These are phyloP conservation scores for Globisporangium orthogonon DNA, from an alignment of 352 stramenopile genomes.

Conservation along the genomic window DNA sequence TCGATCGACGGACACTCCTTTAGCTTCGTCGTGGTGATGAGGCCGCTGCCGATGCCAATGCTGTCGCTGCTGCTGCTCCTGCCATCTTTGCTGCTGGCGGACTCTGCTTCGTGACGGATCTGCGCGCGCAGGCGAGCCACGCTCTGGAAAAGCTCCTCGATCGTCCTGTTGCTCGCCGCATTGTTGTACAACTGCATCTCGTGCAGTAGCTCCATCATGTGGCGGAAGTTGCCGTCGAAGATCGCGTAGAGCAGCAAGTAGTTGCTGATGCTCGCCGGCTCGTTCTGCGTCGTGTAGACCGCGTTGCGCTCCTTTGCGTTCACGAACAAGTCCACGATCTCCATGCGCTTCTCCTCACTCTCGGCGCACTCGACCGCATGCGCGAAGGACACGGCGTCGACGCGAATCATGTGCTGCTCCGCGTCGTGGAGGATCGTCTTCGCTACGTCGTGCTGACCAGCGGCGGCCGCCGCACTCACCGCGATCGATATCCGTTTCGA, in stretches of 20 bases:
- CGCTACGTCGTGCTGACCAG: constrained; percentile 24
- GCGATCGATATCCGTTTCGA: constrained; percentile 52
- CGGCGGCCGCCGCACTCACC: constrained; percentile 43
- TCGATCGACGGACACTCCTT: constrained; percentile 43
- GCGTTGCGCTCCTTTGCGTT: constrained; percentile 41
- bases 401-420: constrained; percentile 25
- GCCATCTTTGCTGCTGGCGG: no score
- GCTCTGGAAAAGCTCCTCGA: constrained; percentile 45
- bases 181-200: constrained; percentile 73
- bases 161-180: constrained; percentile 27
- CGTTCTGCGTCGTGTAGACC: constrained; percentile 44
- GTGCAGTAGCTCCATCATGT: constrained; percentile 71
- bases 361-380: constrained; percentile 46
- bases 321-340: constrained; percentile 53
- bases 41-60: background rate
- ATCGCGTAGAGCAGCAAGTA: constrained; percentile 58
- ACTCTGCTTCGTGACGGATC: constrained; percentile 6
- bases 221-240: constrained; percentile 62
- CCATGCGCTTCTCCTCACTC: constrained; percentile 33
- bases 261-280: constrained; percentile 49
- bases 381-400: constrained; percentile 60
- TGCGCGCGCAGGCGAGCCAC: constrained; percentile 42
- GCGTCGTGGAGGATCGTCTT: constrained; percentile 40
- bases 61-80: no score
- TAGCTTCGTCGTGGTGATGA: constrained; percentile 9